Conservation (phyloP, 352 stramenopile genomes). For the Pythium myriotylum region DNA sequence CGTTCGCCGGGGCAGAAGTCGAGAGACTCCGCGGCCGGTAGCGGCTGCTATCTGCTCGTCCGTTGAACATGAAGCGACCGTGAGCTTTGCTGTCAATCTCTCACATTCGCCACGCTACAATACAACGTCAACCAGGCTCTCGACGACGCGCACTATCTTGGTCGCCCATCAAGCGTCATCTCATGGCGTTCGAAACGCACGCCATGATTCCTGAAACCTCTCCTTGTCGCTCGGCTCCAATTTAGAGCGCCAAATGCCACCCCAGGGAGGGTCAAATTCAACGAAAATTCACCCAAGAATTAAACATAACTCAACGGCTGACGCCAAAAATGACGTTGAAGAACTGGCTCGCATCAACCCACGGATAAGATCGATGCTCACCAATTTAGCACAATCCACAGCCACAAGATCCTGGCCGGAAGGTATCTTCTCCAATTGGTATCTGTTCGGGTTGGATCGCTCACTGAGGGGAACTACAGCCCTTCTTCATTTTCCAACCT, state of each 20-base stretch:
- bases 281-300: too few relatives aligned
- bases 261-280: background rate
- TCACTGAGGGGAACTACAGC: background rate
- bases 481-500: constrained; percentile 18
- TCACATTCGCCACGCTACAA: too few relatives aligned
- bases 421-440: too few relatives aligned
- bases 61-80: constrained; percentile 30
- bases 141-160: background rate
- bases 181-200: background rate
- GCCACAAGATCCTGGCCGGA: too few relatives aligned
- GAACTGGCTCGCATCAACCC: too few relatives aligned
- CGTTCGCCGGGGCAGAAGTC: constrained; percentile 16
- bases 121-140: too few relatives aligned
- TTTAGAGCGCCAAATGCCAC: constrained; percentile 8
- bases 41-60: constrained; percentile 30
- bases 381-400: too few relatives aligned
- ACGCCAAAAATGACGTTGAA: too few relatives aligned
- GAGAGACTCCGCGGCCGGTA: constrained; percentile 29
- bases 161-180: constrained; percentile 10
- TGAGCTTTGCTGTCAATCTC: too few relatives aligned
- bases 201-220: constrained; percentile 22
- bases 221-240: background rate
- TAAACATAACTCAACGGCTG: background rate
- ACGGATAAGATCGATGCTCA: too few relatives aligned
- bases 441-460: too few relatives aligned